Evolutionary conservation across 257 asterid species (phyloP).

Genomic region (Scutellaria galericulata): DNA sequence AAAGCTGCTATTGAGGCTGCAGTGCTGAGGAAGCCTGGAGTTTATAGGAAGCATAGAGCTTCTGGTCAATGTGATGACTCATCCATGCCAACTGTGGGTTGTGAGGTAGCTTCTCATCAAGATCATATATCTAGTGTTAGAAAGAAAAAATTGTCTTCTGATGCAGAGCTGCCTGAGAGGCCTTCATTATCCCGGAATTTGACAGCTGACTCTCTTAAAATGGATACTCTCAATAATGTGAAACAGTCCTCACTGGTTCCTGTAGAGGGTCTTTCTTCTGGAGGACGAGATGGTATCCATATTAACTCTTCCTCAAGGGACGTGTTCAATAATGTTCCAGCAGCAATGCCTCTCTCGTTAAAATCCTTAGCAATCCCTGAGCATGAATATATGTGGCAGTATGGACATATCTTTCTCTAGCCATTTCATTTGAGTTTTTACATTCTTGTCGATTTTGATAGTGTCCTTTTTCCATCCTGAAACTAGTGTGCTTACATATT

Average conservation of each 20-base stretch:
- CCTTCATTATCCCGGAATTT: constrained; percentile 35
- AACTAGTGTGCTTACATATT: constrained; percentile 30
- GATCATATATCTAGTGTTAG: constrained; percentile 44
- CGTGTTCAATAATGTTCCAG: constrained; percentile 45
- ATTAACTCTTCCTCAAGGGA: constrained; percentile 43
- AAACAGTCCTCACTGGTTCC: constrained; percentile 47
- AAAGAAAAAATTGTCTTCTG: constrained; percentile 43
- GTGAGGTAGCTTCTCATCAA: constrained; percentile 49
- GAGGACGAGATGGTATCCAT: constrained; percentile 45
- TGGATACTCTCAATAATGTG: constrained; percentile 40
- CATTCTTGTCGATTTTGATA: constrained; percentile 17
- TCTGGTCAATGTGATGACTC: constrained; percentile 56
- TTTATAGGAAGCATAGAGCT: constrained; percentile 61
- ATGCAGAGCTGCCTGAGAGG: constrained; percentile 56
- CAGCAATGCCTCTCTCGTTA: constrained; percentile 44
- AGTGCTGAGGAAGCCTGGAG: constrained; percentile 77
- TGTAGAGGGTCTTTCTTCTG: constrained; percentile 49
- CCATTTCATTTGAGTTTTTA: constrained; percentile 24
- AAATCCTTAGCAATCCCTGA: constrained; percentile 70
- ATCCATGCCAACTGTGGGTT: constrained; percentile 43
- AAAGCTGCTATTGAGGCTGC: constrained; percentile 94
- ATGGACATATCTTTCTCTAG: constrained; percentile 46
- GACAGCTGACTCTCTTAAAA: constrained; percentile 48
- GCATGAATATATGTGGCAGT: constrained; percentile 85
- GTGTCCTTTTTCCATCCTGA: constrained; percentile 28